These are phyloP conservation scores for Beta lomatogona DNA, from an alignment of 179 eudicot genomes.

Conservation along the genomic window DNA sequence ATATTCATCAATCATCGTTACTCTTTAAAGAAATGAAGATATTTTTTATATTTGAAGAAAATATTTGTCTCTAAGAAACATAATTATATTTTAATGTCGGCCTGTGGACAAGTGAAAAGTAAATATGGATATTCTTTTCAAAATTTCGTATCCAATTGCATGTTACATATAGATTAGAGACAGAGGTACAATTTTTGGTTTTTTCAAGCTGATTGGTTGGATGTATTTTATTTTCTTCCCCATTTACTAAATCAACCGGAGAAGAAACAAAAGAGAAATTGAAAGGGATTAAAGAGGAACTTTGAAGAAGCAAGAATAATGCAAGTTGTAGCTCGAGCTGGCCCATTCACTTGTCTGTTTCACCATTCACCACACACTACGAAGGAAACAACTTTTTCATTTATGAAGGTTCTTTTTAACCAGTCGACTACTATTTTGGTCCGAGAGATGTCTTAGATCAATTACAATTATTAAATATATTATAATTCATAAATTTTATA, in stretches of 20 bases:
- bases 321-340: constrained; percentile 5
- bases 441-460: too few species aligned
- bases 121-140: background rate
- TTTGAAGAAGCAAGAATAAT: background rate
- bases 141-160: constrained; percentile 7
- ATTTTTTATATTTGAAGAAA: too few species aligned
- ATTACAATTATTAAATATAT: too few species aligned
- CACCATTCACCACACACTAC: background rate
- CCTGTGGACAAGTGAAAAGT: background rate
- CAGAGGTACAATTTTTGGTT: constrained; percentile 5
- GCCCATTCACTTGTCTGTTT: background rate
- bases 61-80: background rate
- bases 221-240: background rate
- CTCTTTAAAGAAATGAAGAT: too few species aligned
- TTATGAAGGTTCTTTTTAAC: background rate
- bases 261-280: background rate
- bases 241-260: background rate
- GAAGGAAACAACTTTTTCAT: constrained; percentile 3
- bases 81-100: background rate
- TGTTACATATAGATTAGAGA: constrained; percentile 7
- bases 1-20: too few species aligned
- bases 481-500: too few species aligned
- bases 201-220: background rate
- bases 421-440: too few species aligned
- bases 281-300: background rate